Percentiles rank a stretch among this genome's conserved stretches.
phyloP scores from a whole-genome alignment of 495 filamentous ascomycete species.

The Platismatia glauca region DNA sequence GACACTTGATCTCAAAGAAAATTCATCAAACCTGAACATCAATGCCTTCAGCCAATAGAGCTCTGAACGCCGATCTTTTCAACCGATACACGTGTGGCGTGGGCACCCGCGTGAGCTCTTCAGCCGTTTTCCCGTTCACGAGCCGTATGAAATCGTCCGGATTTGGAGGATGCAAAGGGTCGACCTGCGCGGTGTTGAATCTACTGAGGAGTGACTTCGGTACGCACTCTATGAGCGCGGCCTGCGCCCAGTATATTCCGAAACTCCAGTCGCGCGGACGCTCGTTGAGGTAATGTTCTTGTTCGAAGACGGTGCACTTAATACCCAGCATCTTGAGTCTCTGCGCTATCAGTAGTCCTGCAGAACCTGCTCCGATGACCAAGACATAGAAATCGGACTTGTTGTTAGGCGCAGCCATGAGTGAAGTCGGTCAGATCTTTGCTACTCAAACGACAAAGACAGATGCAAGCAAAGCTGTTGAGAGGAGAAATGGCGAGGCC shows the following conservation, averaged over 20 bases:
- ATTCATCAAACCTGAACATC: slow-evolving; percentile 30
- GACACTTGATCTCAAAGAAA: neutral
- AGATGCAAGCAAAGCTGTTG: neutral
- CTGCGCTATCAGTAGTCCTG: slow-evolving; percentile 38
- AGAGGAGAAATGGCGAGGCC: too few relatives aligned
- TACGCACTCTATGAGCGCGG: slow-evolving; percentile 33
- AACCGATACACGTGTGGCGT: slow-evolving; percentile 39
- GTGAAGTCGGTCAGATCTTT: neutral
- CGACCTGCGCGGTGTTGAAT: slow-evolving; percentile 35
- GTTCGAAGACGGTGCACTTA: slow-evolving; percentile 41
- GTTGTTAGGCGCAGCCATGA: neutral
- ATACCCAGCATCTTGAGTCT: slow-evolving; percentile 43
- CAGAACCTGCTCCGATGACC: slow-evolving; percentile 24
- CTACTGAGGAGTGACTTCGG: slow-evolving; percentile 28
- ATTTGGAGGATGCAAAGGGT: slow-evolving; percentile 28
- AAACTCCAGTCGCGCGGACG: slow-evolving; percentile 51
- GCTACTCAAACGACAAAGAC: neutral
- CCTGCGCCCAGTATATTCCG: slow-evolving; percentile 45
- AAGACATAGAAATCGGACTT: slow-evolving; percentile 9
- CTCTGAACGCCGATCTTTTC: neutral
- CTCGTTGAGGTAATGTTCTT: slow-evolving; percentile 29
- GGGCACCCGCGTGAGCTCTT: slow-evolving; percentile 30
- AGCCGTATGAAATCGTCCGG: slow-evolving; percentile 33
- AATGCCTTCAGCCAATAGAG: slow-evolving; percentile 26
- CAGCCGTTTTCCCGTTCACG: slow-evolving; percentile 42